Conservation (phyloP, 352 stramenopile species). For the Pythium dissimile region DNA sequence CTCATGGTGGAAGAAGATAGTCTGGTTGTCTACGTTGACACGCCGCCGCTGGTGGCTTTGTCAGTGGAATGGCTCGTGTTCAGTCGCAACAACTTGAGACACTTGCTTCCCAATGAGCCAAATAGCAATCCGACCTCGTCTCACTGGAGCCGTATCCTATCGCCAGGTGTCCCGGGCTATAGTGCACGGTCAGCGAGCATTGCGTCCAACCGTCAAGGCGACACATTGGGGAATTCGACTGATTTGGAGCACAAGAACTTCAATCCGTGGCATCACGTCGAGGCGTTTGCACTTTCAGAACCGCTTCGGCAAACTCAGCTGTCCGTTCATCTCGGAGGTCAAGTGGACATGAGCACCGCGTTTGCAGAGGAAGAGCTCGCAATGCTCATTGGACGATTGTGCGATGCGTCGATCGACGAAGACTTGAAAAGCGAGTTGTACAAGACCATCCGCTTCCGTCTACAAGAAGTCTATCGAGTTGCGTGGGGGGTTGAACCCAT, state of each 20-base stretch:
- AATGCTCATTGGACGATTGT: slow-evolving; percentile 24
- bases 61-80: slow-evolving; percentile 53
- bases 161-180: no score
- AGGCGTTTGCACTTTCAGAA: slow-evolving; percentile 46
- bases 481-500: slow-evolving; percentile 48
- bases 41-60: slow-evolving; percentile 31
- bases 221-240: slow-evolving; percentile 34
- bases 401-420: slow-evolving; percentile 11
- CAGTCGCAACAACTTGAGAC: slow-evolving; percentile 33
- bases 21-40: slow-evolving; percentile 28
- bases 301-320: slow-evolving; percentile 49
- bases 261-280: slow-evolving; percentile 69
- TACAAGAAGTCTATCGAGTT: slow-evolving; percentile 72
- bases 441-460: slow-evolving; percentile 29
- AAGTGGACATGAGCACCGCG: slow-evolving; percentile 47
- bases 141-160: slow-evolving; percentile 41
- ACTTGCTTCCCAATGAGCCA: slow-evolving; percentile 20
- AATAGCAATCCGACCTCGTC: neutral
- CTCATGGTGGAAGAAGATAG: slow-evolving; percentile 25
- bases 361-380: slow-evolving; percentile 43
- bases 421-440: slow-evolving; percentile 2
- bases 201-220: slow-evolving; percentile 29
- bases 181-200: slow-evolving; percentile 28
- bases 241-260: slow-evolving; percentile 31
- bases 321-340: slow-evolving; percentile 52